Evolutionary conservation across 2,329 filamentous ascomycete genomes (phyloP), one percentile per base, ranked within the genome.

Genomic region (Talaromyces pinophilus): DNA sequence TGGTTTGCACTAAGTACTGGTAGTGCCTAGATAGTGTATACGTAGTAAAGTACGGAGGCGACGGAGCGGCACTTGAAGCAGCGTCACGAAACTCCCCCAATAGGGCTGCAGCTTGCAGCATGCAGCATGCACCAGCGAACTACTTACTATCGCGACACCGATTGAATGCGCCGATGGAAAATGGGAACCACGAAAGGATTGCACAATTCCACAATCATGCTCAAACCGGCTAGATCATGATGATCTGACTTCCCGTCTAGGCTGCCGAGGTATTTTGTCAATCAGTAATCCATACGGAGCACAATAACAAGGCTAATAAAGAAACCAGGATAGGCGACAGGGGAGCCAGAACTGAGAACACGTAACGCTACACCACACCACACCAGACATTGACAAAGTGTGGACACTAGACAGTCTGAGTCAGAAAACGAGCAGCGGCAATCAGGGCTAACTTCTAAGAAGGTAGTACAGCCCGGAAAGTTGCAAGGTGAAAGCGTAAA

Each of bases 91-190:
- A 46, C 33, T 44, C 19, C 59, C 40, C 15, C 38, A 64, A 38
- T 64, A 64, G 62, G 62, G 62, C 62, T 64, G 62, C 61, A 63
- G 61, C 46, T 28, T 63, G 61, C 61, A 62, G 60, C 28, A 35
- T 61, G 60, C 61, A 55, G 48, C 33, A 55, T 44, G 61, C 48
- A 52, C 10, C 33, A 5, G 33, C 35, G 8, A 40, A 59, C 35
- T 57, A 59, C 19, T 28, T 40, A 25, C 13, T 22, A 48, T 48
- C 52, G n/a, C 52, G 28, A 10, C 25, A 52, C 25, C 28, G 50
- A 33, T 38, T 17, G 4, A 55, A 55, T 55, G 15, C 50, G 28
- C 17, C 50, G 52, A 55, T 35, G 10, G 28, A 25, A 10, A 40
- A 33, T 54, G 25, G 13, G 50, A 33, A 54, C 3, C 6, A 1